Evolutionary conservation across 805 yeast genomes (phyloP).

Genomic region (Barnettozyma pratensis): DNA sequence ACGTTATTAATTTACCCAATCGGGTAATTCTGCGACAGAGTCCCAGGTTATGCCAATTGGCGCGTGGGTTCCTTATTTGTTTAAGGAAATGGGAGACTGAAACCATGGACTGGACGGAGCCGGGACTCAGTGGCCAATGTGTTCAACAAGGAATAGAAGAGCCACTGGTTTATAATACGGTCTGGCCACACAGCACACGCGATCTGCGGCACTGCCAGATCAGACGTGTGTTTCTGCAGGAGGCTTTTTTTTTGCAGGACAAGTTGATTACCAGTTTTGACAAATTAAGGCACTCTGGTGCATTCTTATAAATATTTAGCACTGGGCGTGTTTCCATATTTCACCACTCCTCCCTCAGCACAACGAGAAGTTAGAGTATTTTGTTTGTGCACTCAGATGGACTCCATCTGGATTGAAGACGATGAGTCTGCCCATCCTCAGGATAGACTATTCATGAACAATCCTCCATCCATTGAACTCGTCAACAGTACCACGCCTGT

Average conservation of each 20-base stretch:
- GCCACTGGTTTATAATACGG: neutral
- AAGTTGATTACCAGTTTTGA: too few species aligned
- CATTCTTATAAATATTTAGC: neutral
- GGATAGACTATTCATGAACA: constrained; percentile 27
- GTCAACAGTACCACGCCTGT: constrained; percentile 32
- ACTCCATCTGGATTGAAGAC: constrained; percentile 39
- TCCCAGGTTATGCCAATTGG: too few species aligned
- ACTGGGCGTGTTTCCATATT: neutral
- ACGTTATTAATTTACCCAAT: neutral
- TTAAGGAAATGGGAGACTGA: too few species aligned
- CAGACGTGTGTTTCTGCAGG: neutral
- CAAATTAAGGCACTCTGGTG: neutral
- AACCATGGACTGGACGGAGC: too few species aligned
- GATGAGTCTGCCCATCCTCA: constrained; percentile 23
- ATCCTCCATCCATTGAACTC: constrained; percentile 27
- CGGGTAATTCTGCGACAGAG: neutral
- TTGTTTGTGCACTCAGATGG: constrained; percentile 21
- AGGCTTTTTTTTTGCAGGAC: neutral
- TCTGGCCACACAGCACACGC: neutral
- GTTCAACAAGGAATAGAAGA: too few species aligned
- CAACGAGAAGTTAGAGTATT: too few species aligned
- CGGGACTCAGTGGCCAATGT: too few species aligned
- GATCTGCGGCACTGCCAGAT: neutral
- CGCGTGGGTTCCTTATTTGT: too few species aligned
- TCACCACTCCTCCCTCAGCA: neutral